phyloP scores from a whole-genome alignment of 768 basidiomycete species.

The Kwoniella newhampshirensis region DNA sequence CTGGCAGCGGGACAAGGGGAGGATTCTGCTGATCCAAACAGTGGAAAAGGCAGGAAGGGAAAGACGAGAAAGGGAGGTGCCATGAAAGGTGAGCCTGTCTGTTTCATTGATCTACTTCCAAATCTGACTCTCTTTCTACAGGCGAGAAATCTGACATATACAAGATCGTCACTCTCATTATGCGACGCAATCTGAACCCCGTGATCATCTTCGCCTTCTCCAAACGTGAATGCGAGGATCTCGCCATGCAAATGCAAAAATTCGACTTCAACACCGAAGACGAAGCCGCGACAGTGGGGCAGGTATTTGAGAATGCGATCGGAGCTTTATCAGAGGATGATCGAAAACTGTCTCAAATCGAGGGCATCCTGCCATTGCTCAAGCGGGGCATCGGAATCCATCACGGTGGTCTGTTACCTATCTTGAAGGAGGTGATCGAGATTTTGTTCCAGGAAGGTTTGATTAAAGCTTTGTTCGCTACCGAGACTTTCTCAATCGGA shows the following conservation, averaged over 20 bases:
- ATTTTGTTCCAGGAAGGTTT: conserved; percentile 97
- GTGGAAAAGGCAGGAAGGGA: conserved; percentile 85
- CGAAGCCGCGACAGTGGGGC: conserved; percentile 80
- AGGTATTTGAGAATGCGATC: conserved; percentile 93
- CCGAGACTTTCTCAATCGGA: conserved; percentile 68
- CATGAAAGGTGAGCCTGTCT: conserved; percentile 68
- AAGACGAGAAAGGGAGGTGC: conserved; percentile 91
- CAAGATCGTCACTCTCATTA: conserved; percentile 97
- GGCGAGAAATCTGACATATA: conserved; percentile 73
- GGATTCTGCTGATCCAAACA: conserved; percentile 81
- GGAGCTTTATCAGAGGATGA: conserved; percentile 83
- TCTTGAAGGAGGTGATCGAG: conserved; percentile 97
- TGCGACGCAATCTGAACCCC: conserved; percentile 94
- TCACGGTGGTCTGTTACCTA: conserved; percentile 94
- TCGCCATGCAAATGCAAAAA: conserved; percentile 89
- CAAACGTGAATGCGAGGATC: conserved; percentile 93
- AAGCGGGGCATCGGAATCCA: conserved; percentile 96
- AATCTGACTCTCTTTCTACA: neutral
- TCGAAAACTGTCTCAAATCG: conserved; percentile 85
- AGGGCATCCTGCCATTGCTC: conserved; percentile 85
- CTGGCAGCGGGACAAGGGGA: conserved; percentile 80
- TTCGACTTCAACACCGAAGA: conserved; percentile 91
- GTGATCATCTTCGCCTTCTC: conserved; percentile 98
- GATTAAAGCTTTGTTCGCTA: conserved; percentile 97
- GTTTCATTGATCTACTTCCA: neutral